Evolutionary conservation across 2,329 filamentous ascomycete species (phyloP).

Genomic region (Aspergillus brasiliensis): DNA sequence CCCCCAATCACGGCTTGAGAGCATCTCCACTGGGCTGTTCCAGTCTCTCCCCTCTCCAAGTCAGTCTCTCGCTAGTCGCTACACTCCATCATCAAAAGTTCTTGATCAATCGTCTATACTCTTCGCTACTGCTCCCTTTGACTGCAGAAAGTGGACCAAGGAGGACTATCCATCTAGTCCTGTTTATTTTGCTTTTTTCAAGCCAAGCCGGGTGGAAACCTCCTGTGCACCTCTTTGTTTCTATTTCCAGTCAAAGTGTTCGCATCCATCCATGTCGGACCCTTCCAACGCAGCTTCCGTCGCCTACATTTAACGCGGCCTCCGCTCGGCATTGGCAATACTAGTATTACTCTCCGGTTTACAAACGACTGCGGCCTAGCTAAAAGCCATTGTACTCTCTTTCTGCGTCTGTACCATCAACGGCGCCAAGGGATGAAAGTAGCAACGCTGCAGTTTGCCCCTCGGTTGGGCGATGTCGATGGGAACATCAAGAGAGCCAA

Average conservation of each 20-base stretch:
- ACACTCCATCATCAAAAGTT: too few relatives aligned
- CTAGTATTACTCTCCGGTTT: not conserved
- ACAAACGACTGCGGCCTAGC: not conserved
- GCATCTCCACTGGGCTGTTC: too few relatives aligned
- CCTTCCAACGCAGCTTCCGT: not conserved
- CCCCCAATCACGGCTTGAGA: not conserved
- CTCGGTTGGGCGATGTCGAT: constrained; percentile 46
- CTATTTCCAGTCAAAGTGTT: not conserved
- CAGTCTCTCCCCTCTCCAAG: not conserved
- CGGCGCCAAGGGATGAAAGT: constrained; percentile 44
- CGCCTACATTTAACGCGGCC: not conserved
- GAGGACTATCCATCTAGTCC: not conserved
- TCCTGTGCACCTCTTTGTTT: not conserved
- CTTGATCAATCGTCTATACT: too few relatives aligned
- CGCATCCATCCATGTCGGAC: not conserved
- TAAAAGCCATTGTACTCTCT: not conserved
- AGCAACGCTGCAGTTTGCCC: constrained; percentile 50
- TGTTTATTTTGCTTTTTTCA: too few relatives aligned
- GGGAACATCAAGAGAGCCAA: constrained; percentile 50
- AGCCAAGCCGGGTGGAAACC: not conserved
- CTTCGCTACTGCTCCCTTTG: not conserved
- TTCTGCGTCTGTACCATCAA: not conserved
- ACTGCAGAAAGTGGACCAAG: not conserved
- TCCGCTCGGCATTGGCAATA: not conserved
- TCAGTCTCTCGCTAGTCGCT: not conserved